Conservation (phyloP, 1,284 basidiomycete species). For the Puccinia triticina region DNA sequence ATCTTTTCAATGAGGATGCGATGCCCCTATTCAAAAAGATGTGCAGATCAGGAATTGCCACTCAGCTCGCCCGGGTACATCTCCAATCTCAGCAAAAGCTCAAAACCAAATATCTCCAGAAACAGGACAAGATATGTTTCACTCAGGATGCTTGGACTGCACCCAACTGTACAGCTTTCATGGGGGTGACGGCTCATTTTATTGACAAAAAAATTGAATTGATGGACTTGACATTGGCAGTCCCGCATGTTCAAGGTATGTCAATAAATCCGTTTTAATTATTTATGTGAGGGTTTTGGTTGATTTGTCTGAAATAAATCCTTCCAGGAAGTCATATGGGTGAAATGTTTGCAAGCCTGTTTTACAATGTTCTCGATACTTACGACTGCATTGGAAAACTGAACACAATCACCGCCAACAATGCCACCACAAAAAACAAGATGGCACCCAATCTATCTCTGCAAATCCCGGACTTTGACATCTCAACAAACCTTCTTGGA, state of each 20-base stretch:
- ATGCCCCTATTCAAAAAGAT: background rate
- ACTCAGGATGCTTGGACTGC: background rate
- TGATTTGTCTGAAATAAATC: too few relatives aligned
- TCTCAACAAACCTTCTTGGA: background rate
- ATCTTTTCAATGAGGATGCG: background rate
- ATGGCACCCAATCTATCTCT: background rate
- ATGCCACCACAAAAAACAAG: background rate
- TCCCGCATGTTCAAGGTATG: constrained; percentile 30
- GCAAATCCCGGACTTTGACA: background rate
- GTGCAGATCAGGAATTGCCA: background rate
- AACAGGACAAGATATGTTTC: background rate
- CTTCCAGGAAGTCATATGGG: background rate
- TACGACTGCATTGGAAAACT: background rate
- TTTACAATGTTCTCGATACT: background rate
- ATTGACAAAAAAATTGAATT: background rate
- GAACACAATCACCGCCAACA: background rate
- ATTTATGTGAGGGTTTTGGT: background rate
- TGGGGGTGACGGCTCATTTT: constrained; percentile 22
- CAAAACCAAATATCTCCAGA: background rate
- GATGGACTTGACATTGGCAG: background rate
- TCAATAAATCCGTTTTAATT: background rate
- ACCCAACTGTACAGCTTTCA: constrained; percentile 7
- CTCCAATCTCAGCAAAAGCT: background rate
- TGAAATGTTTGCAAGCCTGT: background rate
- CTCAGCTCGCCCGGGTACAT: background rate